phyloP scores from a whole-genome alignment of 371 early-diverging fungal species.

The Mortierella sp. region DNA sequence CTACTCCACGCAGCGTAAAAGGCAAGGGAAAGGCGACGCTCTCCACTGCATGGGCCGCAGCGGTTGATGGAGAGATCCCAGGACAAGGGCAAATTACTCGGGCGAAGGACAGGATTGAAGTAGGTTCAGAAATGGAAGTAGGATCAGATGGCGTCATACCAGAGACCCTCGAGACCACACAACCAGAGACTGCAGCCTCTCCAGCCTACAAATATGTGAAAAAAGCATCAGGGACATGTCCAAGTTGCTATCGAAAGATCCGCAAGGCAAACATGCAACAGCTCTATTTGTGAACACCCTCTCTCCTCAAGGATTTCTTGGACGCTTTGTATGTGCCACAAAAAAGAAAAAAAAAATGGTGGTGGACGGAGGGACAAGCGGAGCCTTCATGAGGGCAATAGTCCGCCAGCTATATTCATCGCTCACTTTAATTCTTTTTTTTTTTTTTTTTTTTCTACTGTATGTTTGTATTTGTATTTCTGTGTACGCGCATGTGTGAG shows the following conservation, averaged over 20 bases:
- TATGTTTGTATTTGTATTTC: too few relatives aligned
- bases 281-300: conserved; percentile 23
- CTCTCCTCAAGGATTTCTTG: background rate
- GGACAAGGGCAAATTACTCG: background rate
- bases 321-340: too few relatives aligned
- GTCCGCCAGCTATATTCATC: too few relatives aligned
- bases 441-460: too few relatives aligned
- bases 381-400: too few relatives aligned
- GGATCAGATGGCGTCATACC: background rate
- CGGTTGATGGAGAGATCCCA: background rate
- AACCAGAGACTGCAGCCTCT: background rate
- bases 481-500: too few relatives aligned
- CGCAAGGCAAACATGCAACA: conserved; percentile 26
- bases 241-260: conserved; percentile 33
- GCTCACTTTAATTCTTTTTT: too few relatives aligned
- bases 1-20: background rate
- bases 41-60: background rate
- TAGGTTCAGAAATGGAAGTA: background rate
- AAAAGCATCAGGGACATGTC: conserved; percentile 19
- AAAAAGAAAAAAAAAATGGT: too few relatives aligned
- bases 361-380: too few relatives aligned
- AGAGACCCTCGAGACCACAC: background rate
- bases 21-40: conserved; percentile 21
- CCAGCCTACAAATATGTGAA: conserved; percentile 25
- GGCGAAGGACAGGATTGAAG: background rate